Base-by-base conservation (phyloP, 495 filamentous ascomycete species). In the Aspergillus bridgeri region DNA sequence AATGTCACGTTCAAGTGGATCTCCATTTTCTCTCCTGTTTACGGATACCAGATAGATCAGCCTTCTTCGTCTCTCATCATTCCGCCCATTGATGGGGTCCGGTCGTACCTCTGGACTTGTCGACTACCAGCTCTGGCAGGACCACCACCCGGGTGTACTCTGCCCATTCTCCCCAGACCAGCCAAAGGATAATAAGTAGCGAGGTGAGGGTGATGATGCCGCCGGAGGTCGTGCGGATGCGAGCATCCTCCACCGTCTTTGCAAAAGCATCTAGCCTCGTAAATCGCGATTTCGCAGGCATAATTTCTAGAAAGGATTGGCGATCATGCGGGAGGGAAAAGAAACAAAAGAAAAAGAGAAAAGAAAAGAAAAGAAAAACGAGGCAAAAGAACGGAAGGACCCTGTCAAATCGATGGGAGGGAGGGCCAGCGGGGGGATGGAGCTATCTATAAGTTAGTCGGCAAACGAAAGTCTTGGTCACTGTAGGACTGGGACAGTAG, bases 1-100 rank as follows among this genome's bases (percentile, higher is more conserved):
- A 98, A 98, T 19, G 90, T 93, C 61, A 98, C 90, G 79, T 98
- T 98, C 76, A 98, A 82, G 71, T 96, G 91, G 59, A 98, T 98
- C 65, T 98, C 94, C 90, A 98, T 96, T 70, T 91, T 88, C 78
- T 98, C 90, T 64, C 90, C 90, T 93, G 64, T 63, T 55, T n/a
- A 50, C 9, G 42, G 3, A 46, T 50, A 24, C 2, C 22, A 19
- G 5, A n/a, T 22, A n/a, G 20, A 52, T 58, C 49, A 60, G 51
- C 43, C 46, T 33, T 57, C 55, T 19, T 33, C 18, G 48, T 20
- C 43, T 20, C 7, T 23, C 24, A 4, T 7, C 7, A 7, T 42
- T 56, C 23, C 25, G 43, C 3, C 33, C 9, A 38, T 1, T 15
- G 25, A 27, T 7, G 25, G 25, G 25, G 13, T 38, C 27, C 21